phyloP scores from a whole-genome alignment of 345 rosid genomes.

The Salix koriyanagi region DNA sequence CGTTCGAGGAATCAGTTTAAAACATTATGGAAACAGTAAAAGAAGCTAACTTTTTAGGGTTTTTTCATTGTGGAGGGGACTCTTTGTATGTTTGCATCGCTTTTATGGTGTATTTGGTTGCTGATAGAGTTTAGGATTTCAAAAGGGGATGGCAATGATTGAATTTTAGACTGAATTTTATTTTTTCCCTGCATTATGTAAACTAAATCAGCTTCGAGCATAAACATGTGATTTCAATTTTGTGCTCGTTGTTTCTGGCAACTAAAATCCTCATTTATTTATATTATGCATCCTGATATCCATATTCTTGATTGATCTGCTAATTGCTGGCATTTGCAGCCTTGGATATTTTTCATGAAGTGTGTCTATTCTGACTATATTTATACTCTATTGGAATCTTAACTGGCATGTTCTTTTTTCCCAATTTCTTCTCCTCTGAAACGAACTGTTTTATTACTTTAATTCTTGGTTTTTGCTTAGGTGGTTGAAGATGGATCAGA shows the following conservation, averaged over 20 bases:
- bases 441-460: neutral
- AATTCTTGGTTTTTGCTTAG: neutral
- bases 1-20: neutral
- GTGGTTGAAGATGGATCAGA: neutral
- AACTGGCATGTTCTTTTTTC: neutral
- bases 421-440: neutral
- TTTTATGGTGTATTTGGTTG: neutral
- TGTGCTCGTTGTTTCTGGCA: neutral
- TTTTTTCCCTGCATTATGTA: neutral
- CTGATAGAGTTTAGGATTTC: neutral
- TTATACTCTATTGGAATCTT: neutral
- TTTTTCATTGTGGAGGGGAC: neutral
- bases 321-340: neutral
- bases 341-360: neutral
- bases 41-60: neutral
- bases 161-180: neutral
- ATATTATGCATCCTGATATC: neutral
- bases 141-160: neutral
- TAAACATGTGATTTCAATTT: neutral
- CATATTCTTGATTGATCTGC: neutral
- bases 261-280: neutral
- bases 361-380: neutral
- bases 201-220: neutral
- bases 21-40: neutral
- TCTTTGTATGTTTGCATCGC: neutral